Evolutionary conservation across 2,329 filamentous ascomycete genomes (phyloP).

Genomic region (Microdochium paspali): DNA sequence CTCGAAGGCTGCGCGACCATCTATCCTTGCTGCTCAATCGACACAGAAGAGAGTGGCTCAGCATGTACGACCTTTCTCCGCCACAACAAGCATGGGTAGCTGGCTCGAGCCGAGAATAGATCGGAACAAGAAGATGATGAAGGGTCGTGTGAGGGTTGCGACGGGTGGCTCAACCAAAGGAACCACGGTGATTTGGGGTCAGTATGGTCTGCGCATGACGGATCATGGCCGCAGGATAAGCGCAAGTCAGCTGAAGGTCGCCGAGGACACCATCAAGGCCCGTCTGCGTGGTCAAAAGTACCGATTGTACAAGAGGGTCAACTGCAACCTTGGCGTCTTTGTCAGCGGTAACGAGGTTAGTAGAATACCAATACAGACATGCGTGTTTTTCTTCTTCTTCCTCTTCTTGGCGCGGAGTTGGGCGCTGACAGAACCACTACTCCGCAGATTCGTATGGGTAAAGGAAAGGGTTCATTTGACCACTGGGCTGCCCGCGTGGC

Average conservation of each 20-base stretch:
- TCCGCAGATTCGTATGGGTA: constrained; percentile 82
- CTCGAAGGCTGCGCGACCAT: constrained; percentile 27
- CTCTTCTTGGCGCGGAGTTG: neutral
- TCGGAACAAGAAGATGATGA: constrained; percentile 81
- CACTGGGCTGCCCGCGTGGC: constrained; percentile 89
- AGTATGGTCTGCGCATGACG: constrained; percentile 87
- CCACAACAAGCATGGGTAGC: constrained; percentile 51
- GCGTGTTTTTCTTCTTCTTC: no score
- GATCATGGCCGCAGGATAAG: constrained; percentile 91
- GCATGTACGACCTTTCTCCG: constrained; percentile 61
- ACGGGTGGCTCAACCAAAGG: constrained; percentile 88
- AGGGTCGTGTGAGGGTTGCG: constrained; percentile 77
- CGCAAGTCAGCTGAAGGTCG: constrained; percentile 76
- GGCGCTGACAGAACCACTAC: neutral
- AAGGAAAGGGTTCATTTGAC: constrained; percentile 95
- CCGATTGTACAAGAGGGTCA: constrained; percentile 81
- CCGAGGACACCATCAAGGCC: constrained; percentile 86
- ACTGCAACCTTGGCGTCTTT: constrained; percentile 91
- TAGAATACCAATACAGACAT: constrained; percentile 1
- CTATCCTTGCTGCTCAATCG: constrained; percentile 15
- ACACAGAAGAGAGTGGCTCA: constrained; percentile 23
- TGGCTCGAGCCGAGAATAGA: constrained; percentile 76
- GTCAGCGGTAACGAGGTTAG: constrained; percentile 83
- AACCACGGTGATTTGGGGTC: constrained; percentile 92
- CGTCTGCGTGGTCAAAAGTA: constrained; percentile 87